These are phyloP conservation scores for Dendrobium huoshanense DNA, from an alignment of 106 monocot species.

Conservation along the genomic window DNA sequence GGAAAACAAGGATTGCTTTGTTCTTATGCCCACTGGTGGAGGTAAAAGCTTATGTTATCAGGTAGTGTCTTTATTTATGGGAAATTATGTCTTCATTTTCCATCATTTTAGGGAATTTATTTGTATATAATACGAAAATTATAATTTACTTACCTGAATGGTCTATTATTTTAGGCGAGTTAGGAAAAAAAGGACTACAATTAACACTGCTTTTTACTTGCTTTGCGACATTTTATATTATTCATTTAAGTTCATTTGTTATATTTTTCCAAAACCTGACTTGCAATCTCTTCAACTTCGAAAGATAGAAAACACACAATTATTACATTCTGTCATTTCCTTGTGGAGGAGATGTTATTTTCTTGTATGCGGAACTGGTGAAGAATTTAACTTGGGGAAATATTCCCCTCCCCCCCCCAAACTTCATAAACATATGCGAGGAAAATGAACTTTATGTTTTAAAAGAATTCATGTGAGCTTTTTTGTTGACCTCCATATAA, in stretches of 20 bases:
- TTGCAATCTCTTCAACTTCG: not conserved
- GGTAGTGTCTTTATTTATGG: slow-evolving; percentile 26
- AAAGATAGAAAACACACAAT: not conserved
- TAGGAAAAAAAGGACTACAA: not conserved
- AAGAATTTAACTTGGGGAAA: not conserved
- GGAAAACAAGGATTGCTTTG: slow-evolving; percentile 79
- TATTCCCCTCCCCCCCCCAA: not conserved
- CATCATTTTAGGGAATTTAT: not conserved
- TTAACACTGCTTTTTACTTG: too few relatives aligned
- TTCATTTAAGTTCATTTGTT: not conserved
- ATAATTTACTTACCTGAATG: not conserved
- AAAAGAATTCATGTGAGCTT: not conserved
- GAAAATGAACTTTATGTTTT: not conserved
- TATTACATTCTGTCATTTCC: not conserved
- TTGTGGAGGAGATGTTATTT: not conserved
- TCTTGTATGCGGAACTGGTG: not conserved
- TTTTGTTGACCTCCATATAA: not conserved
- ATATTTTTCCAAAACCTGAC: not conserved
- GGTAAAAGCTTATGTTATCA: slow-evolving; percentile 98
- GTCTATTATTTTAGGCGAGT: not conserved
- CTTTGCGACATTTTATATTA: not conserved
- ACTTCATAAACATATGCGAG: not conserved
- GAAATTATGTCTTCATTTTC: not conserved
- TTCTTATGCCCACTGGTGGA: slow-evolving; percentile 98
- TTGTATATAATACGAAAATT: not conserved